phyloP scores from a whole-genome alignment of 1,139 yeast species.

The Taphrina pruni region DNA sequence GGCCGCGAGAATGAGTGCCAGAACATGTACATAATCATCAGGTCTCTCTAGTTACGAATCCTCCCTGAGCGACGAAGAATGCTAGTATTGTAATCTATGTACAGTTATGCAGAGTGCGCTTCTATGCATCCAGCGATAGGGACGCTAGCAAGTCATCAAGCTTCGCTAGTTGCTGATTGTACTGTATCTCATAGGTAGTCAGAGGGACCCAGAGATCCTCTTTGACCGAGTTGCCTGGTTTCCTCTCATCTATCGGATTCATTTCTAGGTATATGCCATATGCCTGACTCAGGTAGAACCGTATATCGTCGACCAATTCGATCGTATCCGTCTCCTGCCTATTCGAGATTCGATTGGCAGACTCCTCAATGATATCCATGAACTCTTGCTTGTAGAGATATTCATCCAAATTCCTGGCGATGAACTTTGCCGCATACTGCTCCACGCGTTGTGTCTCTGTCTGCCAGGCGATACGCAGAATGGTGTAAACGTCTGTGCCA shows the following conservation, averaged over 20 bases:
- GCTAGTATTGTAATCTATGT: neutral
- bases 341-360: constrained; percentile 64
- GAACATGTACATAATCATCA: neutral
- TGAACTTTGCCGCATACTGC: constrained; percentile 63
- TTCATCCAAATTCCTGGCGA: constrained; percentile 60
- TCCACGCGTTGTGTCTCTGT: constrained; percentile 70
- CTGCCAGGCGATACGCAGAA: constrained; percentile 71
- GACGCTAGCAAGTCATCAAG: constrained; percentile 46
- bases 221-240: constrained; percentile 38
- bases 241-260: constrained; percentile 42
- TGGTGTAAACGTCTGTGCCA: constrained; percentile 58
- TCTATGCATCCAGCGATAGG: constrained; percentile 46
- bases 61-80: neutral
- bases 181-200: constrained; percentile 46
- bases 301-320: constrained; percentile 76
- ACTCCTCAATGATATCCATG: constrained; percentile 55
- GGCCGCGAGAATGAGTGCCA: neutral
- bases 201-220: constrained; percentile 45
- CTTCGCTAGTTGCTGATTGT: constrained; percentile 45
- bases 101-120: neutral
- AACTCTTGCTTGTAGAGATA: constrained; percentile 55
- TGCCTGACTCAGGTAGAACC: constrained; percentile 65
- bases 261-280: constrained; percentile 54
- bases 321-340: constrained; percentile 80
- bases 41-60: too few relatives aligned